Conservation (phyloP, 2,329 filamentous ascomycete species). For the Ascochyta pisi region DNA sequence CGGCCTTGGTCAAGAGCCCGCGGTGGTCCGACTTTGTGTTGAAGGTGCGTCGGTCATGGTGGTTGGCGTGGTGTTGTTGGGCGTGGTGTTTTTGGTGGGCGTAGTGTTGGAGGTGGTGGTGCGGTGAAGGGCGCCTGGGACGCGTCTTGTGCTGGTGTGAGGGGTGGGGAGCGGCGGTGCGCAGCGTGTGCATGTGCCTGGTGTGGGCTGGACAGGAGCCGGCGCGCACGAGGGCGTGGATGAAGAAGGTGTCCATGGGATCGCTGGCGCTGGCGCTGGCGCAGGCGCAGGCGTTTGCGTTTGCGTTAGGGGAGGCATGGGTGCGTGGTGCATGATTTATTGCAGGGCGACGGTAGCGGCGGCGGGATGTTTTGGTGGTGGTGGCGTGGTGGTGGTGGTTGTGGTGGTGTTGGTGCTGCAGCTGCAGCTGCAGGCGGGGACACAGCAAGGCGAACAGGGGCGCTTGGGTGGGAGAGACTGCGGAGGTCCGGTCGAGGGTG, state of each 20-base stretch:
- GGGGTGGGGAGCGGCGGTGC: slow-evolving; percentile 11
- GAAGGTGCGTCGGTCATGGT: slow-evolving; percentile 12
- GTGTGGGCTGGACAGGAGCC: slow-evolving; percentile 59
- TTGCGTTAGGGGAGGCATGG: slow-evolving; percentile 23
- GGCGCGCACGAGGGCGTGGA: slow-evolving; percentile 60
- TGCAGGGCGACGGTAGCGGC: slow-evolving; percentile 29
- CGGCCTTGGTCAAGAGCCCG: slow-evolving; percentile 31
- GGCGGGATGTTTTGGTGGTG: slow-evolving; percentile 4
- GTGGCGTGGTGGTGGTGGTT: not conserved
- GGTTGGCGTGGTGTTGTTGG: slow-evolving; percentile 6
- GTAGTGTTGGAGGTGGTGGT: not conserved
- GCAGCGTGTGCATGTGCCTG: slow-evolving; percentile 37
- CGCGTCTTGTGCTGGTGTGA: slow-evolving; percentile 4
- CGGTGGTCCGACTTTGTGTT: slow-evolving; percentile 14
- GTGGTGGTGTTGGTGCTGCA: not conserved
- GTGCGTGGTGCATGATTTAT: slow-evolving; percentile 19
- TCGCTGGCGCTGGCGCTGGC: slow-evolving; percentile 17
- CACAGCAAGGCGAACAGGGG: slow-evolving; percentile 45
- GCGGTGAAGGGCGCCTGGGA: not conserved
- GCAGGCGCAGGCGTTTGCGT: no score
- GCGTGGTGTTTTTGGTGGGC: not conserved
- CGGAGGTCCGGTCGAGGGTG: slow-evolving; percentile 60
- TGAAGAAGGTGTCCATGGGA: slow-evolving; percentile 60
- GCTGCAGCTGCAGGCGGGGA: slow-evolving; percentile 22
- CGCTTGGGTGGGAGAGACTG: slow-evolving; percentile 51